Percentiles rank a stretch among this genome's conserved stretches.
Conservation (phyloP, 257 asterid species). For the Mitragyna speciosa region DNA sequence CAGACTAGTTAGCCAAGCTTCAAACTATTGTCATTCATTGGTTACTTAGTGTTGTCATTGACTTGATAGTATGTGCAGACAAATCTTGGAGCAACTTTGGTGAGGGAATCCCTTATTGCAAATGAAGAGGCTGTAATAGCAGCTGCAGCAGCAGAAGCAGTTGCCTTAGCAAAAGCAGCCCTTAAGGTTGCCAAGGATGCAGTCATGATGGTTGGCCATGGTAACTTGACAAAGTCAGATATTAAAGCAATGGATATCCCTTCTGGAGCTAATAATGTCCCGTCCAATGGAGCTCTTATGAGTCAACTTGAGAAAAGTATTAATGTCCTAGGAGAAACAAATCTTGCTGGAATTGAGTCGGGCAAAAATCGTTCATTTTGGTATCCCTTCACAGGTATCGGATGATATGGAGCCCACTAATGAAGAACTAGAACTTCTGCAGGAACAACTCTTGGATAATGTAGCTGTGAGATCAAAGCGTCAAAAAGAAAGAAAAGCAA, state of each 20-base stretch:
- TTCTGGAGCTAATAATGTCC: conserved; percentile 14
- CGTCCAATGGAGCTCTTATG: conserved; percentile 34
- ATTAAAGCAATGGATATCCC: conserved; percentile 17
- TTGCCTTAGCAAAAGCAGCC: conserved; percentile 88
- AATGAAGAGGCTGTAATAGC: conserved; percentile 71
- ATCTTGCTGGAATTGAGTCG: conserved; percentile 42
- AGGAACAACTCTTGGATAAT: conserved; percentile 47
- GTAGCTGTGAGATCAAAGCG: conserved; percentile 79
- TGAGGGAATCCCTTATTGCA: conserved; percentile 49
- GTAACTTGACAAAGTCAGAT: conserved; percentile 33
- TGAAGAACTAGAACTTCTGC: conserved; percentile 69
- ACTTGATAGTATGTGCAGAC: conserved; percentile 45
- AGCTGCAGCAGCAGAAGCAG: conserved; percentile 94
- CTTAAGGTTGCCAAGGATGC: conserved; percentile 82
- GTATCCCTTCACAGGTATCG: conserved; percentile 39
- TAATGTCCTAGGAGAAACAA: conserved; percentile 25
- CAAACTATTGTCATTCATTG: neutral
- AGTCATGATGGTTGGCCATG: conserved; percentile 51
- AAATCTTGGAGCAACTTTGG: conserved; percentile 43
- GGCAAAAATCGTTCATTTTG: conserved; percentile 28
- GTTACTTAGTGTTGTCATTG: neutral
- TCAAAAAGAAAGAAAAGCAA: conserved; percentile 71
- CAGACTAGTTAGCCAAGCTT: neutral
- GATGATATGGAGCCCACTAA: conserved; percentile 59
- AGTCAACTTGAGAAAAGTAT: conserved; percentile 40